A percentile compares a stretch with the other conserved stretches of the same genome.
phyloP scores from a whole-genome alignment of 768 basidiomycete species.

The Peribolospora kevripleyi region DNA sequence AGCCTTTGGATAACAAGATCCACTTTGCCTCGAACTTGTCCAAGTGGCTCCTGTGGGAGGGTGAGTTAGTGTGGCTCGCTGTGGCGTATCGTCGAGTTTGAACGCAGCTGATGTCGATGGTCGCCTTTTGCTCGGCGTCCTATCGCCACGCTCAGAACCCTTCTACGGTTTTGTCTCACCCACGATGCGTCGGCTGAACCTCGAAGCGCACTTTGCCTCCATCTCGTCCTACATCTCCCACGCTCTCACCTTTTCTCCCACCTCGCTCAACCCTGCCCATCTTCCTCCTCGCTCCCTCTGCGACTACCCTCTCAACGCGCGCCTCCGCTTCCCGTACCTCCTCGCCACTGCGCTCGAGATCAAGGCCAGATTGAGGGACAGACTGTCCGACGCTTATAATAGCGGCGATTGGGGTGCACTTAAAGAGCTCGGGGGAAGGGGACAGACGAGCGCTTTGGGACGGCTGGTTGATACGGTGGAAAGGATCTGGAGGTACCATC shows the following conservation, averaged over 20 bases:
- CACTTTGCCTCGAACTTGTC: conserved; percentile 10
- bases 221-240: conserved; percentile 10
- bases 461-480: conserved; percentile 6
- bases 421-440: conserved; percentile 4
- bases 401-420: conserved; percentile 6
- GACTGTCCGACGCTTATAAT: conserved; percentile 8
- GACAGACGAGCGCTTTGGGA: conserved; percentile 2
- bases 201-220: conserved; percentile 10
- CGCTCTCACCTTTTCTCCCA: conserved; percentile 7
- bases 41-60: conserved; percentile 13
- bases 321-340: conserved; percentile 8
- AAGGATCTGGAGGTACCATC: background rate
- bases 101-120: background rate
- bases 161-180: conserved; percentile 12
- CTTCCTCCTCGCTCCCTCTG: conserved; percentile 7
- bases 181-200: conserved; percentile 11
- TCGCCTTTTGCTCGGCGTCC: background rate
- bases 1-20: conserved; percentile 7
- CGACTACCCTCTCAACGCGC: conserved; percentile 8
- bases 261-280: conserved; percentile 4
- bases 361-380: conserved; percentile 11
- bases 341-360: conserved; percentile 10
- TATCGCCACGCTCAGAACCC: conserved; percentile 5
- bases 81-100: background rate
- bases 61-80: background rate